A percentile compares a stretch with the other conserved stretches of the same genome.
Evolutionary conservation across 768 basidiomycete genomes (phyloP).

Genomic region (Mycena rebaudengoi): DNA sequence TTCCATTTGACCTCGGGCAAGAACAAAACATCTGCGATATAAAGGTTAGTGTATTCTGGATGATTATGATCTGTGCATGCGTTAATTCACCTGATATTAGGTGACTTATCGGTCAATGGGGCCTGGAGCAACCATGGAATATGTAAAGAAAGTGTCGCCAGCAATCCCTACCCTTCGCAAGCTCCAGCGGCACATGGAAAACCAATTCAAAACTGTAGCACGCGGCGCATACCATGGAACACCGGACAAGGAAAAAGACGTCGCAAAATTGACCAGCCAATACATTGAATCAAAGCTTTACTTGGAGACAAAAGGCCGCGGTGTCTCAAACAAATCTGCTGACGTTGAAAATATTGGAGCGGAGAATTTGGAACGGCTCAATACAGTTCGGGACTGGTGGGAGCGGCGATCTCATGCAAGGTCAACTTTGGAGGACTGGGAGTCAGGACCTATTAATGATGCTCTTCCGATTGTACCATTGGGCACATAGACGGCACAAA

Average conservation of each 20-base stretch:
- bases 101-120: slow-evolving; percentile 20
- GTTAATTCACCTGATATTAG: no score
- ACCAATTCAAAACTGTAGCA: slow-evolving; percentile 13
- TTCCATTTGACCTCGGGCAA: slow-evolving; percentile 23
- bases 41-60: slow-evolving; percentile 22
- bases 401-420: slow-evolving; percentile 1
- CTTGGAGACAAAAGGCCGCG: background rate
- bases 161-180: slow-evolving; percentile 25
- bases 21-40: slow-evolving; percentile 28
- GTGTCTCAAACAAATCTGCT: background rate
- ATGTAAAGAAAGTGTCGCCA: slow-evolving; percentile 23
- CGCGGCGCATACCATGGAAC: slow-evolving; percentile 18
- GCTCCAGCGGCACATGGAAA: slow-evolving; percentile 29
- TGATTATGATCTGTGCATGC: no score
- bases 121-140: slow-evolving; percentile 27
- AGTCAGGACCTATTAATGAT: no score
- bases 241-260: slow-evolving; percentile 24
- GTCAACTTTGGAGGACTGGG: slow-evolving; percentile 10
- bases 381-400: slow-evolving; percentile 19
- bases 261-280: slow-evolving; percentile 8
- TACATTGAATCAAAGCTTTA: slow-evolving; percentile 14
- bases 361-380: background rate
- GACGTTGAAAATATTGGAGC: slow-evolving; percentile 9
- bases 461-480: no score
- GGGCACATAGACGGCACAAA: background rate